phyloP scores from a whole-genome alignment of 2,329 filamentous ascomycete genomes.

The Talaromyces amestolkiae region DNA sequence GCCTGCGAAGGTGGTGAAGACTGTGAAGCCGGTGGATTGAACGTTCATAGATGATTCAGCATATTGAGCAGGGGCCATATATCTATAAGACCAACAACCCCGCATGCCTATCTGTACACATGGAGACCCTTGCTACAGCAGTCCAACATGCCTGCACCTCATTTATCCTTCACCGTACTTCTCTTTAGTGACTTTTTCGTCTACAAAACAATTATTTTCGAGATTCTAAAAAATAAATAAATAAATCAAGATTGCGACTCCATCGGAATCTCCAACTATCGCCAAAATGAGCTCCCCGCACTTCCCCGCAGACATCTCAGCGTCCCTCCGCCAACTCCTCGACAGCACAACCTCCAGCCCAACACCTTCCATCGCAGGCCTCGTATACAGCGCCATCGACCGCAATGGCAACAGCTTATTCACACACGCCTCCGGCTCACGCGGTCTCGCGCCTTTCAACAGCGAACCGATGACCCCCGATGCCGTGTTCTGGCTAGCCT shows the following conservation, averaged over 20 bases:
- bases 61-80: no score
- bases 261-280: no score
- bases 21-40: constrained; percentile 15
- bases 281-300: constrained; percentile 14
- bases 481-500: constrained; percentile 51
- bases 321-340: constrained; percentile 17
- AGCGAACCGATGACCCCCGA: constrained; percentile 28
- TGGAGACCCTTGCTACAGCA: background rate
- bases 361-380: constrained; percentile 11
- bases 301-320: constrained; percentile 18
- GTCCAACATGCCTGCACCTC: background rate
- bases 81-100: background rate
- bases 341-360: constrained; percentile 16
- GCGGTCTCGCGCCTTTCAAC: constrained; percentile 21
- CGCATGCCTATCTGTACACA: background rate
- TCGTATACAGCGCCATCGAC: constrained; percentile 28
- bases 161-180: no score
- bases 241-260: no score
- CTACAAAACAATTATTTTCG: background rate
- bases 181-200: background rate
- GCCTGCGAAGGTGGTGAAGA: constrained; percentile 21
- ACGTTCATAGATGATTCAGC: background rate
- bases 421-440: constrained; percentile 28
- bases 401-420: constrained; percentile 28
- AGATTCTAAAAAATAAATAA: no score